Evolutionary conservation across 148 eudicot species (phyloP), one percentile per base, ranked within the genome.

Genomic region (Spergularia marina): DNA sequence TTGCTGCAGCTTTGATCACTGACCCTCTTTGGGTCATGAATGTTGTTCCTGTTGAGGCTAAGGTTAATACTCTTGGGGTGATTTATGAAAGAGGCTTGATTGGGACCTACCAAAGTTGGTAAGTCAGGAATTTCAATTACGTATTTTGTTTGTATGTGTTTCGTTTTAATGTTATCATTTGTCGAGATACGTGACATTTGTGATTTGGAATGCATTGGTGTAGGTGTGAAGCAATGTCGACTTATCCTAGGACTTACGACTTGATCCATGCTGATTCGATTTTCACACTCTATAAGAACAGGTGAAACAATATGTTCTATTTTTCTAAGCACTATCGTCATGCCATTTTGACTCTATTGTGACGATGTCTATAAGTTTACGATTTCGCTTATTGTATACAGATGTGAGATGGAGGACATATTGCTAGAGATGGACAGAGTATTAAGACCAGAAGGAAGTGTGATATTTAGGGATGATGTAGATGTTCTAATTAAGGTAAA

Each of bases 191-290:
- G 41, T 34, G 1, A 14, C 41, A 34, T 2, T 17, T 7, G 55
- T 13, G 15, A 59, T 64, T 6, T 62, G 9, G 5, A 44, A 68
- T 61, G 39, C 47, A 74, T 70, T 30, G 20, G 55, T 86, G 75
- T 53, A 91, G 94, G 97, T 88, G 97, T 74, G 92, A 91, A 83
- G 97, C 94, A 3, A 89, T 91, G 91, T 91, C 97, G n/a, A 91
- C 94, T 52, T 91, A 91, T 71, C 97, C 97, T 41, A 85, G 97
- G 76, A 90, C 97, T 0, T 91, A 91, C 36, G 97, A 91, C 60
- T 86, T 91, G 44, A 85, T 91, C 36, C 97, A 91, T 70, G 90
- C 89, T 12, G 88, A 88, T 86, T 84, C 91, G 7, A 23, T 91
- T 6, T 91, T 90, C 74, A 87, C 91, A 7, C 84, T 91, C 39